Base-by-base conservation (phyloP, 495 filamentous ascomycete genomes). In the Neurospora sp. region DNA sequence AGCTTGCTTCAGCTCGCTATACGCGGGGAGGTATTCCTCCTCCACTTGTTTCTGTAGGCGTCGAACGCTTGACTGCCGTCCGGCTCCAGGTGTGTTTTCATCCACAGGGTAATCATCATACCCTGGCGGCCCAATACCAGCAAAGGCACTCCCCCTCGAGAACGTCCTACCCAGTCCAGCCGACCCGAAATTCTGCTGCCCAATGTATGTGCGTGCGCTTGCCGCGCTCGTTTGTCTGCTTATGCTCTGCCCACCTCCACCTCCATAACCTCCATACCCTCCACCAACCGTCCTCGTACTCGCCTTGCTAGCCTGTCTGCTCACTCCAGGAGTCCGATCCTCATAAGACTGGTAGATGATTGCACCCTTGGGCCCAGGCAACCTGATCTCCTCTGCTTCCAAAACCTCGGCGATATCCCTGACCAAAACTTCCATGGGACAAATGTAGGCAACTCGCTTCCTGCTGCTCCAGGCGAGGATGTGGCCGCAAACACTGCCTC, bases 391-490 rank as follows among this genome's bases (percentile, higher is more conserved):
- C 3, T 74, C 73, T 0, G 89, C 90, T 10, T 86, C 87, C 7
- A 98, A 84, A 1, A 90, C 92, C 59, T 89, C 88, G 22, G 89
- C 88, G 73, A 98, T 97, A 77, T 98, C 95, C 44, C 90, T 86
- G 18, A 98, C 85, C 22, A 96, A 82, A 7, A 97, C 87, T 70
- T 98, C 92, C 95, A 98, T 98, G 3, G 95, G 95, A 72, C 92
- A 92, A 74, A 98, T 94, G 82, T 96, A 97, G 9, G 93, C 92
- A 40, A 91, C 89, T 74, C 88, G 86, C 76, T 88, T 93, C 72
- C 88, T 88, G 70, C 89, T 87, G 71, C 89, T 94, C 89, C 91
- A 96, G 9, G 95, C 95, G 12, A 98, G 85, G 16, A 98, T 92
- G 75, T 97, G 94, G 18, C 94, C 95, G 78, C 92, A 94, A 5